phyloP scores from a whole-genome alignment of 2,329 filamentous ascomycete species.

The Aspergillus chevalieri region DNA sequence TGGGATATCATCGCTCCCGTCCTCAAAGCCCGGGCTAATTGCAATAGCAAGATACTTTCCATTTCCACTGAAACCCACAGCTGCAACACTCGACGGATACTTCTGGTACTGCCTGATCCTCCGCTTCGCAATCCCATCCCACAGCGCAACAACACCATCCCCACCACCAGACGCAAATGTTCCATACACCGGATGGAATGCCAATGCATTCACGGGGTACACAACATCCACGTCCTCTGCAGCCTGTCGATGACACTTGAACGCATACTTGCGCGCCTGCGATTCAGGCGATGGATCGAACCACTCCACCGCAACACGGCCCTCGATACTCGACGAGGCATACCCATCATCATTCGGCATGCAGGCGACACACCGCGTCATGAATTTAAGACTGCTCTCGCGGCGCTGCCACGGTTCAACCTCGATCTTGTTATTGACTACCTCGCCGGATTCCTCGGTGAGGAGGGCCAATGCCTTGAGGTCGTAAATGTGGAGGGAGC shows the following conservation, averaged over 20 bases:
- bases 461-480: slow-evolving; percentile 59
- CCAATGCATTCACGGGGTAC: slow-evolving; percentile 83
- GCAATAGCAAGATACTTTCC: slow-evolving; percentile 74
- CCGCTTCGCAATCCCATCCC: slow-evolving; percentile 87
- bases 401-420: slow-evolving; percentile 85
- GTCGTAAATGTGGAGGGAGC: slow-evolving; percentile 93
- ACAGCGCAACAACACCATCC: slow-evolving; percentile 84
- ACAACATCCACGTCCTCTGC: slow-evolving; percentile 68
- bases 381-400: slow-evolving; percentile 91
- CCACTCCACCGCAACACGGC: slow-evolving; percentile 94
- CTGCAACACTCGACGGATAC: slow-evolving; percentile 70
- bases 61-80: slow-evolving; percentile 68
- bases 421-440: slow-evolving; percentile 38
- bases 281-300: slow-evolving; percentile 85
- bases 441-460: slow-evolving; percentile 40
- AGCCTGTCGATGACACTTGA: slow-evolving; percentile 91
- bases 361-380: slow-evolving; percentile 85
- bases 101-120: slow-evolving; percentile 85
- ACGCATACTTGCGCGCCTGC: slow-evolving; percentile 91
- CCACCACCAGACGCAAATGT: slow-evolving; percentile 87
- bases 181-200: slow-evolving; percentile 75
- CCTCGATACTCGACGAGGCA: slow-evolving; percentile 86
- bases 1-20: slow-evolving; percentile 70
- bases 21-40: slow-evolving; percentile 80
- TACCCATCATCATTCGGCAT: slow-evolving; percentile 97